These are phyloP conservation scores for Amylocarpus encephaloides DNA, from an alignment of 2,329 filamentous ascomycete genomes.

Conservation along the genomic window DNA sequence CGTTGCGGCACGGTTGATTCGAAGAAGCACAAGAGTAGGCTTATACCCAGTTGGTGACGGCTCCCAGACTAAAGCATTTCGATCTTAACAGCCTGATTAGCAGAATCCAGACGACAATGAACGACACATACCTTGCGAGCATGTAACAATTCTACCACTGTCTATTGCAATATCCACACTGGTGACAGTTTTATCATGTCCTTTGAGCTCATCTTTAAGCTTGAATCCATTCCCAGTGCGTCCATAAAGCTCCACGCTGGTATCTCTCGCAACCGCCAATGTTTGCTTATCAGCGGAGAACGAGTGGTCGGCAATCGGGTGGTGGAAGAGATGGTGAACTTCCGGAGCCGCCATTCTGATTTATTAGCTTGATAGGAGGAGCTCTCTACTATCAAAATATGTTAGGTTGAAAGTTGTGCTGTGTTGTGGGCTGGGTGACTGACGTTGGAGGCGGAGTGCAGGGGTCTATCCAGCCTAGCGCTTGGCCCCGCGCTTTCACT, in stretches of 20 bases:
- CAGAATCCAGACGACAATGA: not conserved
- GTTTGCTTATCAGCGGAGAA: constrained; percentile 89
- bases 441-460: not conserved
- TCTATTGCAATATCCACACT: constrained; percentile 90
- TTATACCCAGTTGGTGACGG: constrained; percentile 90
- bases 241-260: constrained; percentile 80
- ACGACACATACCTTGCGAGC: constrained; percentile 70
- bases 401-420: not conserved
- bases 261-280: constrained; percentile 86
- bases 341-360: constrained; percentile 72
- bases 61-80: constrained; percentile 98
- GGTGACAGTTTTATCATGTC: constrained; percentile 95
- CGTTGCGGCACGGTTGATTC: constrained; percentile 93
- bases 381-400: constrained; percentile 86
- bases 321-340: constrained; percentile 95
- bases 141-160: constrained; percentile 91
- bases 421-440: constrained; percentile 7
- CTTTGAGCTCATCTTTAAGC: constrained; percentile 90
- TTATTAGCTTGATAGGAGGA: constrained; percentile 67
- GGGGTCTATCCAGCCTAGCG: not conserved
- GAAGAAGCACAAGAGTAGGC: constrained; percentile 90
- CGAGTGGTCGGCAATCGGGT: constrained; percentile 93
- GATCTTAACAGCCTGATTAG: constrained; percentile 50
- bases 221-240: constrained; percentile 67
- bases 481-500: too few relatives aligned